Conservation (phyloP, 345 rosid species). For the Citropsis articulata region DNA sequence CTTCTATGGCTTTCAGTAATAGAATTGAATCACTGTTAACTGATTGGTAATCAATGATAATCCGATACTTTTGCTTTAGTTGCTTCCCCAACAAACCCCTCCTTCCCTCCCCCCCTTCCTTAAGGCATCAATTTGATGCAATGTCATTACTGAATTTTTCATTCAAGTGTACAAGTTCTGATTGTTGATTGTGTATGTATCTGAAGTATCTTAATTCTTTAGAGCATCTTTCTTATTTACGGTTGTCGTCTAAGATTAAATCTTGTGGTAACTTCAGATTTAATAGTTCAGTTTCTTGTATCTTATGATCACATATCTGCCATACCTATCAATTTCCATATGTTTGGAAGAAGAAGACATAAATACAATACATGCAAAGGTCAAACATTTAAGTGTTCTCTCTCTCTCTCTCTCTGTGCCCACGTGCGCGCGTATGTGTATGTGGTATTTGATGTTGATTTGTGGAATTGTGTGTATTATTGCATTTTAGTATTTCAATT, state of each 20-base stretch:
- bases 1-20: background rate
- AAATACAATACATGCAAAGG: background rate
- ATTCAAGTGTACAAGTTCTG: background rate
- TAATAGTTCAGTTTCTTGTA: background rate
- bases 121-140: background rate
- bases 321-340: background rate
- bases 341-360: background rate
- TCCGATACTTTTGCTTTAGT: background rate
- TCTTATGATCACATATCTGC: background rate
- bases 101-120: too few relatives aligned
- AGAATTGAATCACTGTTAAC: background rate
- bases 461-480: background rate
- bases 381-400: background rate
- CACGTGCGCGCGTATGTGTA: background rate
- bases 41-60: conserved; percentile 3
- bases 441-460: background rate
- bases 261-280: background rate
- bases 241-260: background rate
- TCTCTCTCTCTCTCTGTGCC: too few relatives aligned
- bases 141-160: background rate
- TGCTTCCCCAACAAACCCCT: too few relatives aligned
- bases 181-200: background rate
- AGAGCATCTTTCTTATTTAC: background rate
- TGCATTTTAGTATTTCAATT: background rate
- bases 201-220: background rate